These are phyloP conservation scores for Tulasnella sp. DNA, from an alignment of 768 basidiomycete species.

Conservation along the genomic window DNA sequence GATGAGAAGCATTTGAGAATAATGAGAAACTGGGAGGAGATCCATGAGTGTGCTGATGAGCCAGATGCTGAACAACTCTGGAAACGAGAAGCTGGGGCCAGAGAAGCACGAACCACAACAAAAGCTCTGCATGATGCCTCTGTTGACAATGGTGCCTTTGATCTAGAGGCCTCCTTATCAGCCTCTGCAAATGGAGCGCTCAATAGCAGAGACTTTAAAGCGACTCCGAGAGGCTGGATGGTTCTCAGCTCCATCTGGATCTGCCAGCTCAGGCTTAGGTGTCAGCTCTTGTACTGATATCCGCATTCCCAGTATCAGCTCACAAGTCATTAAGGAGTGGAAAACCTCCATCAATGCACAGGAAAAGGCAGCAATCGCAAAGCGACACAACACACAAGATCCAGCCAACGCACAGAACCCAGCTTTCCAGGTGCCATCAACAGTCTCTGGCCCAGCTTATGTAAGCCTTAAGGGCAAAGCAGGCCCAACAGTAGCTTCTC, in stretches of 20 bases:
- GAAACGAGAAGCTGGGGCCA: constrained; percentile 23
- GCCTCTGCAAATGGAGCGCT: not conserved
- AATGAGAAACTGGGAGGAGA: constrained; percentile 38
- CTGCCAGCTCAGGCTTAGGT: no score
- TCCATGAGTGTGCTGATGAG: constrained; percentile 39
- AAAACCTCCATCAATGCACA: not conserved
- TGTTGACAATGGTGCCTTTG: not conserved
- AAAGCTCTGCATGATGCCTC: not conserved
- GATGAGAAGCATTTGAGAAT: constrained; percentile 19
- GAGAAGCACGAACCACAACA: not conserved
- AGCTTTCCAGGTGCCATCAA: no score
- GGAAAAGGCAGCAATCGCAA: not conserved
- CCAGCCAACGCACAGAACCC: not conserved
- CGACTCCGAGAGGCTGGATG: not conserved
- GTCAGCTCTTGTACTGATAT: not conserved
- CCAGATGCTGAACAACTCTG: constrained; percentile 35
- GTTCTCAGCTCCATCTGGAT: not conserved
- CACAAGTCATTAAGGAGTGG: not conserved
- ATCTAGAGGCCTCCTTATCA: not conserved
- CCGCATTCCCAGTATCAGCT: not conserved
- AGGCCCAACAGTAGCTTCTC: not conserved
- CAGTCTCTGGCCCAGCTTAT: no score
- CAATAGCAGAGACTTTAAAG: not conserved
- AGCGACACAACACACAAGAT: not conserved
- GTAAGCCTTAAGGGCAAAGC: not conserved